A percentile compares a stretch with the other conserved stretches of the same genome.
Evolutionary conservation across 179 eudicot species (phyloP).

Genomic region (Silene vulgaris): DNA sequence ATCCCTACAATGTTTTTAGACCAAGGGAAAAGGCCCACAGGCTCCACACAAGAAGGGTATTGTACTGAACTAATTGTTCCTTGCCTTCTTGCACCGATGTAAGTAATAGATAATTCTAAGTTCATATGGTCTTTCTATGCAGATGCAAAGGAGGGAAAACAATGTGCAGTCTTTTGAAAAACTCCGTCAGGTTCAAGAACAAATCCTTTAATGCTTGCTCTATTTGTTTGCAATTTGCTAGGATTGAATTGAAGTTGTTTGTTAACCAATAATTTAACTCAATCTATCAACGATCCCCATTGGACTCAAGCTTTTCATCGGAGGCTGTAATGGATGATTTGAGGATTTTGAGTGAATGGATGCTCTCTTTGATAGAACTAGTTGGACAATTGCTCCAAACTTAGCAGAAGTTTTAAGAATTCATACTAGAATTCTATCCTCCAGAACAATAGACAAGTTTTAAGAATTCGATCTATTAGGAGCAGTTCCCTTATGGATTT

Average conservation of each 20-base stretch:
- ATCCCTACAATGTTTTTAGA: slow-evolving; percentile 94
- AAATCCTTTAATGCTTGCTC: not conserved
- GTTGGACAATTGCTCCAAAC: not conserved
- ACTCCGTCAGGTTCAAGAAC: slow-evolving; percentile 65
- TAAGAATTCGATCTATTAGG: no score
- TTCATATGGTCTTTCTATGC: slow-evolving; percentile 3
- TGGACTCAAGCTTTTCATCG: not conserved
- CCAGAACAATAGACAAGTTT: not conserved
- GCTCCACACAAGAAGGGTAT: slow-evolving; percentile 93
- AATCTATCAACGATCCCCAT: no score
- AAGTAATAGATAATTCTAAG: not conserved
- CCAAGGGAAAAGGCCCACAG: slow-evolving; percentile 96
- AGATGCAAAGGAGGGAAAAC: slow-evolving; percentile 99
- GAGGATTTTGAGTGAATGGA: not conserved
- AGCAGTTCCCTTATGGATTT: no score
- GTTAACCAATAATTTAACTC: not conserved
- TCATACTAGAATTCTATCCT: not conserved
- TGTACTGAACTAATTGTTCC: slow-evolving; percentile 22
- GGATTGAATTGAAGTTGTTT: not conserved
- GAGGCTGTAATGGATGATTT: not conserved
- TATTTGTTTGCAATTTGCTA: not conserved
- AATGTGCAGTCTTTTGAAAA: slow-evolving; percentile 97
- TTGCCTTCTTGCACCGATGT: not conserved
- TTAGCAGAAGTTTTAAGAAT: not conserved
- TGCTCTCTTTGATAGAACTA: not conserved